These are phyloP conservation scores for Chara braunii DNA, from an alignment of 139 green algal genomes.

Conservation along the genomic window DNA sequence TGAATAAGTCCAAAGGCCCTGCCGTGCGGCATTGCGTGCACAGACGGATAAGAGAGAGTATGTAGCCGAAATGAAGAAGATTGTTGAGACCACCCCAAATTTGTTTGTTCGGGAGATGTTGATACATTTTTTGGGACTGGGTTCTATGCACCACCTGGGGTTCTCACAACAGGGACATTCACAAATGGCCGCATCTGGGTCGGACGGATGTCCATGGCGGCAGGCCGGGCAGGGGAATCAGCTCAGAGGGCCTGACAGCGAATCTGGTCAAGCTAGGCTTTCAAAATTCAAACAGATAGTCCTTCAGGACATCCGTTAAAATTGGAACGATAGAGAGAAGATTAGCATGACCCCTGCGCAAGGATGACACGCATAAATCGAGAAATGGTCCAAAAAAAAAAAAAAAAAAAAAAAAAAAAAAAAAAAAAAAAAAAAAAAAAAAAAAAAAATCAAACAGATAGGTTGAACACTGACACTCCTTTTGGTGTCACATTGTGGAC, in stretches of 20 bases:
- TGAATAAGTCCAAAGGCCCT: slow-evolving; percentile 86
- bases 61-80: slow-evolving; percentile 34
- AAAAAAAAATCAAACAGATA: slow-evolving; percentile 79
- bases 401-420: no score
- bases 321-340: no score
- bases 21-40: slow-evolving; percentile 91
- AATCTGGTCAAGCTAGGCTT: slow-evolving; percentile 77
- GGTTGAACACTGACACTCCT: slow-evolving; percentile 93
- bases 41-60: slow-evolving; percentile 98
- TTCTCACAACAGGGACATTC: slow-evolving; percentile 95
- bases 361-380: no score
- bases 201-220: slow-evolving; percentile 68
- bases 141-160: slow-evolving; percentile 68
- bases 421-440: no score
- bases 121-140: slow-evolving; percentile 85
- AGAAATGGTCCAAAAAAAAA: no score
- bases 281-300: no score
- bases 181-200: slow-evolving; percentile 98
- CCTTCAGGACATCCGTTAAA: no score
- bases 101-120: slow-evolving; percentile 83
- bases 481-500: slow-evolving; percentile 84
- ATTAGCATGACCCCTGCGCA: no score
- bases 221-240: slow-evolving; percentile 82
- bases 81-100: slow-evolving; percentile 56
- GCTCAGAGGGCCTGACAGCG: slow-evolving; percentile 82